Evolutionary conservation across 2,329 filamentous ascomycete species (phyloP).

Genomic region (Drechmeria coniospora): DNA sequence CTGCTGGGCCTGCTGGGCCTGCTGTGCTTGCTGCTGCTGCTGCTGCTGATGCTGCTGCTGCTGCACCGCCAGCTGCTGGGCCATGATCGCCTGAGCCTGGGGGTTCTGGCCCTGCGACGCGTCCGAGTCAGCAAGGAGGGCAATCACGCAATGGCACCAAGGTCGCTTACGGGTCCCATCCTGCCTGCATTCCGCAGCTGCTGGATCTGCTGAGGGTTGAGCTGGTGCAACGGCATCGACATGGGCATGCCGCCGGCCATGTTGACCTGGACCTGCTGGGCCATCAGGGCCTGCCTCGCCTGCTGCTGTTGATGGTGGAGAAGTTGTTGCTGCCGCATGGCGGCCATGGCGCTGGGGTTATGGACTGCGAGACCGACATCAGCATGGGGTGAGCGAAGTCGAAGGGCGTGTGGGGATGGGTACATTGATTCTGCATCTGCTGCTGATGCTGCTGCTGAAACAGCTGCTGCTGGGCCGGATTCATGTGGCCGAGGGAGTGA

Average conservation of each 20-base stretch:
- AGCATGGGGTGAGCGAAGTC: slow-evolving; percentile 1
- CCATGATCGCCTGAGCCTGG: slow-evolving; percentile 25
- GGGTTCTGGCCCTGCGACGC: slow-evolving; percentile 13
- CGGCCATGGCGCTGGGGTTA: slow-evolving; percentile 21
- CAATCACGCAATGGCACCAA: background rate
- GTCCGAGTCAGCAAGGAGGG: background rate
- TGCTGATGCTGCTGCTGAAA: slow-evolving; percentile 37
- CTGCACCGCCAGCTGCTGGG: slow-evolving; percentile 32
- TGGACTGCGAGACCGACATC: slow-evolving; percentile 11
- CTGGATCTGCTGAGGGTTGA: slow-evolving; percentile 35
- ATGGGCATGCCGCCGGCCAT: slow-evolving; percentile 37
- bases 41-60: slow-evolving; percentile 23
- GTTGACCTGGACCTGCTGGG: slow-evolving; percentile 36
- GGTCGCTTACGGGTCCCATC: slow-evolving; percentile 23
- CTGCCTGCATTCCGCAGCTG: slow-evolving; percentile 29
- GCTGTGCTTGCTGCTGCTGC: slow-evolving; percentile 24
- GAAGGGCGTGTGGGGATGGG: slow-evolving; percentile 3
- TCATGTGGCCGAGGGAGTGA: slow-evolving; percentile 59
- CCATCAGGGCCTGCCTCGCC: slow-evolving; percentile 35
- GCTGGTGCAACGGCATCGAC: slow-evolving; percentile 30
- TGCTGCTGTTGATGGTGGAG: slow-evolving; percentile 41
- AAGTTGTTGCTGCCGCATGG: slow-evolving; percentile 39
- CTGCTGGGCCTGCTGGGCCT: too few species aligned
- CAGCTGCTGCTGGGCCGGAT: slow-evolving; percentile 42
- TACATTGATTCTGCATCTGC: slow-evolving; percentile 20